Base-by-base conservation (phyloP, 2,329 filamentous ascomycete genomes). In the Monilinia laxa region DNA sequence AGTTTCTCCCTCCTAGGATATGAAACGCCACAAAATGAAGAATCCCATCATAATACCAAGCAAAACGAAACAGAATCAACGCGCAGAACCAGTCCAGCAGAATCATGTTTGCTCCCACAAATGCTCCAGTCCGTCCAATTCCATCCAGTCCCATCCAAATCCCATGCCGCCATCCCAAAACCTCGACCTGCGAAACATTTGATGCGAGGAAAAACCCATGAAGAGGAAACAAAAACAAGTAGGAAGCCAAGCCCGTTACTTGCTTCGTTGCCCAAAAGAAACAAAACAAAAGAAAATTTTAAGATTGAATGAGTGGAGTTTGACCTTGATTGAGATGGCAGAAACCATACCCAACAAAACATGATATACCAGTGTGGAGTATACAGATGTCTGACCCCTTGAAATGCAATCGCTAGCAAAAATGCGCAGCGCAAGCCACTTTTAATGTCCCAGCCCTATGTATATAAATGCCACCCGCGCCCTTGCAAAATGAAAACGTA, bases 371-470 rank as follows among this genome's bases (percentile, higher is more conserved):
- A 25, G 23, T 60, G 14, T 31, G 45, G 58, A 38, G 42, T 38
- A 25, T 60, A 45, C 28, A 60, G 6, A 49, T 59, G 25, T n/a
- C 45, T 12, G n/a, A 18, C 28, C 45, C 57, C 20, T 35, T 23
- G 12, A 60, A 60, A 38, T 51, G 28, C 45, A 57, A 57, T 57
- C 40, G 63, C 55, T 45, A 47, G 63, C 63, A 65, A 65, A 65
- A 54, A 60, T 70, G 70, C 70, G 74, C 70, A 75, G 74, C 73
- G 74, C 69, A 73, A 75, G 74, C 74, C 71, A 74, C 74, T 75
- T 76, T 75, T 75, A 69, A 60, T 72, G 65, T 72, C 69, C 72
- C 71, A 67, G 70, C 67, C 70, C 71, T 75, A 66, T 76, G 70
- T 71, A 71, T 75, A 70, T 73, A 69, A 70, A 51, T 38, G 45